A percentile compares a stretch with the other conserved stretches of the same genome.
phyloP scores from a whole-genome alignment of 768 basidiomycete genomes.

The Lentinus tigrinus region DNA sequence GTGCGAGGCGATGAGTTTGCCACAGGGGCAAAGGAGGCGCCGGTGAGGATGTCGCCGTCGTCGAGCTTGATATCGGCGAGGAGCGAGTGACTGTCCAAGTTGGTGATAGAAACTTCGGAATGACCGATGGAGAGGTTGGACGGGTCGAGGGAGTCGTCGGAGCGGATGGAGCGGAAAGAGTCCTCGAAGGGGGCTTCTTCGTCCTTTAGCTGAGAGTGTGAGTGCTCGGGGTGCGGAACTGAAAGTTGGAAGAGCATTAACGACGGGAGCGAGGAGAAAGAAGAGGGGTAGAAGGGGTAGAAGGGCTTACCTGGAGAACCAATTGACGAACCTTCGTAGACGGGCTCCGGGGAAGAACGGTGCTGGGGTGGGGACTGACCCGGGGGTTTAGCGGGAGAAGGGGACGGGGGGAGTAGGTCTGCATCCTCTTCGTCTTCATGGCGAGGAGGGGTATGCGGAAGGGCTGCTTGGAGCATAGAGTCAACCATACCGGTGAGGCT shows the following conservation, averaged over 20 bases:
- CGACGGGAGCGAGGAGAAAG: background rate
- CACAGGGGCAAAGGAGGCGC: conserved; percentile 6
- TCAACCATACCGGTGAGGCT: conserved; percentile 74
- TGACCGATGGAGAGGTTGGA: conserved; percentile 30
- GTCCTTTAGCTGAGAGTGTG: conserved; percentile 23
- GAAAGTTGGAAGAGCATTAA: background rate
- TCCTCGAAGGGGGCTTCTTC: conserved; percentile 25
- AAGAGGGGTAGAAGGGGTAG: background rate
- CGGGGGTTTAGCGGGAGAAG: conserved; percentile 39
- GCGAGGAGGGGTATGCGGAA: conserved; percentile 42
- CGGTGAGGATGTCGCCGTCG: conserved; percentile 2
- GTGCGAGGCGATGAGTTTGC: conserved; percentile 5
- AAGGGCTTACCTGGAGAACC: conserved; percentile 1
- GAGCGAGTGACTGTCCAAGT: conserved; percentile 27
- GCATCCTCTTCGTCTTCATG: conserved; percentile 40
- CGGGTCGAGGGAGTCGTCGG: conserved; percentile 20
- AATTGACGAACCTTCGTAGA: background rate
- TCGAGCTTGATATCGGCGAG: conserved; percentile 3
- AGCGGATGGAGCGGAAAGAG: conserved; percentile 20
- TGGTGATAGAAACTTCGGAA: conserved; percentile 36
- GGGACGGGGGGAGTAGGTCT: conserved; percentile 48
- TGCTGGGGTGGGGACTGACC: background rate
- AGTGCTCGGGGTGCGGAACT: conserved; percentile 23
- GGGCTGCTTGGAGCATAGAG: conserved; percentile 55
- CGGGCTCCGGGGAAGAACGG: background rate